Base-by-base conservation (phyloP, 495 filamentous ascomycete genomes). In the Aspergillus steynii region DNA sequence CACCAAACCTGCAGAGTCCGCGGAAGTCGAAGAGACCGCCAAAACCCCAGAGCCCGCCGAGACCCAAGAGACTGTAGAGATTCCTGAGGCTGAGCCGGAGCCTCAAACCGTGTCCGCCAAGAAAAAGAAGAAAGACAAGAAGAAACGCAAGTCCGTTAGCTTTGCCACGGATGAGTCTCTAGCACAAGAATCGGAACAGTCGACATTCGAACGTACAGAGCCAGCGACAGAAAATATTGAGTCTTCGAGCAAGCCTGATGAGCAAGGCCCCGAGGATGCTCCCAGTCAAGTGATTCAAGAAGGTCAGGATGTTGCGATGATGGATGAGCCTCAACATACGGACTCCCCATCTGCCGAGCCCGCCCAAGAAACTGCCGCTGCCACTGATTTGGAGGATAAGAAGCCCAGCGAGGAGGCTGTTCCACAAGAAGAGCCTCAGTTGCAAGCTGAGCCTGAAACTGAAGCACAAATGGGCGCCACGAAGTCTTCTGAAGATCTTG, bases 71-170 rank as follows among this genome's bases (percentile, higher is more conserved):
- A 27, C 32, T 7, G n/a, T 34, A 32, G 66, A 64, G 49, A 6
- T 7, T 0, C 53, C 55, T 12, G 34, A 58, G 25, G 34, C 49
- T 28, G 32, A 60, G 5, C 58, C 55, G 20, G 64, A 70, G 1
- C 31, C 61, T 4, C 67, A 65, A 55, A 54, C 59, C 5, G 37
- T 63, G 26, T 63, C 71, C 27, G 62, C 74, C 47, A 81, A 77
- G 62, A 81, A 77, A 59, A 80, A 80, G 63, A 80, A 80, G 64
- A 81, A 79, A 58, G 65, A 69, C 31, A 74, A 69, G 65, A 73
- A 70, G 50, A 71, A 77, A 61, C 68, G 61, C 59, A 64, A 74
- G 54, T 71, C 71, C 42, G 63, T 67, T 28, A 54, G 68, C 32
- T 66, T 69, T 20, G 55, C 58, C 12, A 53, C 55, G 47, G 65